A percentile compares a stretch with the other conserved stretches of the same genome.
Conservation (phyloP, 2,329 filamentous ascomycete genomes). For the Dactylonectria estremocensis region DNA sequence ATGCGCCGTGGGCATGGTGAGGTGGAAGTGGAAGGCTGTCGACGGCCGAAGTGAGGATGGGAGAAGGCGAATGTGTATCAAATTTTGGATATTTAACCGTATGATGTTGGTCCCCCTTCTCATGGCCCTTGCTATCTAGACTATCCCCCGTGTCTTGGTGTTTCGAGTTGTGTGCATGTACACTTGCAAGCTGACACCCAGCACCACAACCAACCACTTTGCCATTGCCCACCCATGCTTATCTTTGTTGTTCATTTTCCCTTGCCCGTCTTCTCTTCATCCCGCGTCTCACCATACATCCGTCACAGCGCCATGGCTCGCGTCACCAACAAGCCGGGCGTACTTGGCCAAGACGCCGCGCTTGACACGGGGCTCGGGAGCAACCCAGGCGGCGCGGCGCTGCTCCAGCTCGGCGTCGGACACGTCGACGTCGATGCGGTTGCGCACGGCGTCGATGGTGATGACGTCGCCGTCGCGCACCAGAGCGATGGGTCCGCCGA, state of each 20-base stretch:
- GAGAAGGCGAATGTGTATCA: neutral
- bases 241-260: neutral
- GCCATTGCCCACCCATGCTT: neutral
- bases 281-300: conserved; percentile 62
- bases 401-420: conserved; percentile 78
- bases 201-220: neutral
- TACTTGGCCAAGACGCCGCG: conserved; percentile 94
- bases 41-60: neutral
- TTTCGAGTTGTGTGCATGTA: neutral
- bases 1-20: neutral
- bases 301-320: conserved; percentile 91
- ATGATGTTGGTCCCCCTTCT: neutral
- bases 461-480: conserved; percentile 86
- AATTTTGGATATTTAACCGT: neutral
- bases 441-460: conserved; percentile 87
- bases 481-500: conserved; percentile 89
- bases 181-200: neutral
- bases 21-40: neutral
- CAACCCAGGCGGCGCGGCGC: conserved; percentile 77
- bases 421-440: conserved; percentile 79
- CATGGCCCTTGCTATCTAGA: neutral
- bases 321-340: conserved; percentile 88
- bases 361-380: conserved; percentile 80
- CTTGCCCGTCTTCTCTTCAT: neutral
- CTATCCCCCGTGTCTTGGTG: neutral